Conservation (phyloP, 148 eudicot genomes). For the Limonium bicolor region DNA sequence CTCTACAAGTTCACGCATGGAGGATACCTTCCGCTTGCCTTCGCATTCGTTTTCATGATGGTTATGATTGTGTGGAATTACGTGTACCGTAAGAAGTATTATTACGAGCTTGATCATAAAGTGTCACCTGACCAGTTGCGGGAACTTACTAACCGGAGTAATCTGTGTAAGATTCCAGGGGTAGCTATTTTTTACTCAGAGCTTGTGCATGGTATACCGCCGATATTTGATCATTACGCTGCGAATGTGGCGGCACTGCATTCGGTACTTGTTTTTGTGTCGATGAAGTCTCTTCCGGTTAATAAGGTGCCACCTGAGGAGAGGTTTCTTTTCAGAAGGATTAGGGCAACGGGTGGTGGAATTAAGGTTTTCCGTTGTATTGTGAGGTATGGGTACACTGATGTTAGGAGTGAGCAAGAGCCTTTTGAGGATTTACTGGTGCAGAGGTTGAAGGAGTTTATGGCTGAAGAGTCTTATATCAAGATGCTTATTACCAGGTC, state of each 20-base stretch:
- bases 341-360: slow-evolving; percentile 14
- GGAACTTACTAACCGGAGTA: slow-evolving; percentile 5
- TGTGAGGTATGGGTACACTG: slow-evolving; percentile 36
- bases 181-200: slow-evolving; percentile 33
- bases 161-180: slow-evolving; percentile 19
- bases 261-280: slow-evolving; percentile 22
- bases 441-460: slow-evolving; percentile 18
- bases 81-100: slow-evolving; percentile 19
- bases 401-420: slow-evolving; percentile 11
- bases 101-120: slow-evolving; percentile 30
- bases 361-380: slow-evolving; percentile 26
- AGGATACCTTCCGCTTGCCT: slow-evolving; percentile 29
- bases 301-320: slow-evolving; percentile 32
- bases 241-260: slow-evolving; percentile 26
- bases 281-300: slow-evolving; percentile 27
- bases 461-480: slow-evolving; percentile 2
- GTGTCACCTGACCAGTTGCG: slow-evolving; percentile 12
- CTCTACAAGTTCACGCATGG: slow-evolving; percentile 32
- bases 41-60: slow-evolving; percentile 15
- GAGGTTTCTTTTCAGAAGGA: slow-evolving; percentile 31
- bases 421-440: slow-evolving; percentile 20
- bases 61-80: slow-evolving; percentile 31
- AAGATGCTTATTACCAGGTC: not conserved
- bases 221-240: slow-evolving; percentile 27
- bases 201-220: slow-evolving; percentile 36